Evolutionary conservation across 768 basidiomycete species (phyloP).

Genomic region (Rhodotorula paludigena): DNA sequence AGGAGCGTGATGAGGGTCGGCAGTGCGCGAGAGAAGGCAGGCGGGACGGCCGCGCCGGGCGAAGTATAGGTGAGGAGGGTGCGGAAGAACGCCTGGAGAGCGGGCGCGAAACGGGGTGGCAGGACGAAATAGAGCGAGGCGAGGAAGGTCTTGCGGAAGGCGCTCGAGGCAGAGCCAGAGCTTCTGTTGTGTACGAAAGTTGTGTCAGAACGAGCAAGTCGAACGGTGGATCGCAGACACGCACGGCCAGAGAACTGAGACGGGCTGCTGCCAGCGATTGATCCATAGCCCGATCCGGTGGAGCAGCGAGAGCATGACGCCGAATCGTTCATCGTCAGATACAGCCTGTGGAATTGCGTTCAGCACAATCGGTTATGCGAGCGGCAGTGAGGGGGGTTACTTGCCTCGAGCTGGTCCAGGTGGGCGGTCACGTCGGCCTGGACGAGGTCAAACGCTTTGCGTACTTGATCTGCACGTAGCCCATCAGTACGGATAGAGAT

Average conservation of each 20-base stretch:
- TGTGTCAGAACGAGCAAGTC: not conserved
- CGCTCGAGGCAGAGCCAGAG: not conserved
- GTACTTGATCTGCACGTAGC: not conserved
- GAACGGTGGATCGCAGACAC: not conserved
- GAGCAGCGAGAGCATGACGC: conserved; percentile 11
- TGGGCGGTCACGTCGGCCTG: not conserved
- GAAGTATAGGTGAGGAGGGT: conserved; percentile 5
- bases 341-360: not conserved
- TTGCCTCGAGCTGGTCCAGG: conserved; percentile 22
- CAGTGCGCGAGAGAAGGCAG: conserved; percentile 53
- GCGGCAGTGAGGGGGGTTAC: not conserved
- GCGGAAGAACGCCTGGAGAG: conserved; percentile 21
- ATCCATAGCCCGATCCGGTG: conserved; percentile 19
- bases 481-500: no score
- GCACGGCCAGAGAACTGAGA: conserved; percentile 17
- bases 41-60: conserved; percentile 52
- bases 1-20: conserved; percentile 59
- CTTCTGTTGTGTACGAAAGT: not conserved
- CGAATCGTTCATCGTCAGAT: not conserved
- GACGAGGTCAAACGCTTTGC: conserved; percentile 12
- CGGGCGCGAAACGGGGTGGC: conserved; percentile 23
- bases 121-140: conserved; percentile 25
- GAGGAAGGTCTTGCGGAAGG: conserved; percentile 33
- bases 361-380: no score
- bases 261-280: conserved; percentile 21